Conservation (phyloP, 2,329 filamentous ascomycete species). For the Graphiopsis chlorocephala region DNA sequence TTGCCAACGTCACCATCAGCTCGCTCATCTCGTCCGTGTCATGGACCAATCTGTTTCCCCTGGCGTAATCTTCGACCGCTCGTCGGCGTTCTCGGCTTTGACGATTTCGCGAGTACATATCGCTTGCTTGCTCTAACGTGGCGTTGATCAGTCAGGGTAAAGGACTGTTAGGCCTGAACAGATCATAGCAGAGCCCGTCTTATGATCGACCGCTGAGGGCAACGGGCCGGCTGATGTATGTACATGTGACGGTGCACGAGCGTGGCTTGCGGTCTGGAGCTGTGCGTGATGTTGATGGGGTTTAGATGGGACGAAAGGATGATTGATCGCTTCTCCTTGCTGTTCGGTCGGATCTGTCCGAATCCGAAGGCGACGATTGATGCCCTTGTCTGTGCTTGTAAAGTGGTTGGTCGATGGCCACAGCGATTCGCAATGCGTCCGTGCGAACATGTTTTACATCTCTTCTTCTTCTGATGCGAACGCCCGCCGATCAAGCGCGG, state of each 20-base stretch:
- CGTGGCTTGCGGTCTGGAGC: constrained; percentile 9
- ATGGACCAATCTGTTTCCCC: neutral
- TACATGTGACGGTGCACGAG: constrained; percentile 14
- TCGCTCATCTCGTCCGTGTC: neutral
- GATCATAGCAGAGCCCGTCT: neutral
- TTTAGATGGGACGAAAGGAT: neutral
- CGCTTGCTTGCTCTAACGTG: neutral
- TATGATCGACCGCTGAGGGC: constrained; percentile 2
- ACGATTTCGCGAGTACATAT: neutral
- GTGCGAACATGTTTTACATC: neutral
- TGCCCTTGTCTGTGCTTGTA: neutral
- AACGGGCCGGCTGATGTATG: constrained; percentile 13
- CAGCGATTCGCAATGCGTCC: neutral
- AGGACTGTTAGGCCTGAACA: neutral
- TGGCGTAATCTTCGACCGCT: neutral
- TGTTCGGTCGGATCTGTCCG: neutral
- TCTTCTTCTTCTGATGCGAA: constrained; percentile 2
- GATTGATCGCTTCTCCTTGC: neutral
- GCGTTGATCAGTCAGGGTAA: neutral
- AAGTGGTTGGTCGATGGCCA: neutral
- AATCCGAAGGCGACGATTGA: neutral
- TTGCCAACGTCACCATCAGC: neutral
- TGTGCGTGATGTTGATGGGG: neutral
- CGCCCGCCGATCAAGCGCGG: neutral
- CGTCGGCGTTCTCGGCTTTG: neutral